Evolutionary conservation across 2,329 filamentous ascomycete genomes (phyloP).

Genomic region (Endocalyx cinctus): DNA sequence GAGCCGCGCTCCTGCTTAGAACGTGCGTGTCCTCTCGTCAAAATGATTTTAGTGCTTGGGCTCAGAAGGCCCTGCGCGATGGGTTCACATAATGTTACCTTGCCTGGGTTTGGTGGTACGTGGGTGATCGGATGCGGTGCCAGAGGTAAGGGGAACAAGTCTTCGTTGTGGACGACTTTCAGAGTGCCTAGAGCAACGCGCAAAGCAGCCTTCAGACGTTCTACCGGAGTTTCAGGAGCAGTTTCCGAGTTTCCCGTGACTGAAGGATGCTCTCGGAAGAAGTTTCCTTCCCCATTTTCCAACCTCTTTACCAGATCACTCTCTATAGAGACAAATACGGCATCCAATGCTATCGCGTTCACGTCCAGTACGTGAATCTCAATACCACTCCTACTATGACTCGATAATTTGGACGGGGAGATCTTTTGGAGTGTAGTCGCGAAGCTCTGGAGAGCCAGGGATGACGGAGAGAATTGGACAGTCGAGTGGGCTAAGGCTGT

Average conservation of each 20-base stretch:
- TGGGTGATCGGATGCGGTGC: slow-evolving; percentile 84
- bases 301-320: slow-evolving; percentile 73
- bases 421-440: slow-evolving; percentile 67
- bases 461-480: slow-evolving; percentile 71
- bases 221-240: slow-evolving; percentile 38
- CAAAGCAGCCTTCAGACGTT: slow-evolving; percentile 61
- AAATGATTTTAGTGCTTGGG: slow-evolving; percentile 75
- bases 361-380: slow-evolving; percentile 83
- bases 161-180: slow-evolving; percentile 76
- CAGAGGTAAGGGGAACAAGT: slow-evolving; percentile 72
- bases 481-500: slow-evolving; percentile 68
- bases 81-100: slow-evolving; percentile 89
- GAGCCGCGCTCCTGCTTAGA: slow-evolving; percentile 47
- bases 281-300: slow-evolving; percentile 78
- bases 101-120: slow-evolving; percentile 75
- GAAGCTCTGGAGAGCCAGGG: slow-evolving; percentile 72
- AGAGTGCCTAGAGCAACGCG: slow-evolving; percentile 69
- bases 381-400: slow-evolving; percentile 69
- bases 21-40: slow-evolving; percentile 61
- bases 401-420: slow-evolving; percentile 69
- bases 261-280: slow-evolving; percentile 60
- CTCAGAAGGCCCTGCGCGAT: slow-evolving; percentile 81
- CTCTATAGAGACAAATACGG: slow-evolving; percentile 82
- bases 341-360: slow-evolving; percentile 73
- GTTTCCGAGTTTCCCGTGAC: slow-evolving; percentile 26